phyloP scores from a whole-genome alignment of 2,329 filamentous ascomycete species.

The Aspergillus fumigatus region DNA sequence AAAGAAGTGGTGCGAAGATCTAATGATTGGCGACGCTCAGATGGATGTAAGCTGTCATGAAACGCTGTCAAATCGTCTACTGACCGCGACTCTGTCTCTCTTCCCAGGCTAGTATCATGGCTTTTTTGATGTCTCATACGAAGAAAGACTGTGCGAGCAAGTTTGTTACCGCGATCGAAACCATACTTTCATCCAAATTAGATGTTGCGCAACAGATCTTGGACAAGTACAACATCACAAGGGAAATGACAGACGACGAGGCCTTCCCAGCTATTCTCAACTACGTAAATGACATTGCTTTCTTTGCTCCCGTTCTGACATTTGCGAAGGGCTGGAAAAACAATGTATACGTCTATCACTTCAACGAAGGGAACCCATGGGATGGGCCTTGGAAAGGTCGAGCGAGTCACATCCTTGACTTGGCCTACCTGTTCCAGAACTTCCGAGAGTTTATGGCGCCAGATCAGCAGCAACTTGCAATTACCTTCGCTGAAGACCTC shows the following conservation, averaged over 20 bases:
- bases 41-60: constrained; percentile 38
- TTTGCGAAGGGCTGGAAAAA: constrained; percentile 37
- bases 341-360: constrained; percentile 39
- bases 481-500: constrained; percentile 34
- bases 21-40: constrained; percentile 47
- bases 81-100: constrained; percentile 1
- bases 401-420: constrained; percentile 44
- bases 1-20: constrained; percentile 42
- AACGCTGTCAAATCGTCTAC: neutral
- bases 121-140: constrained; percentile 23
- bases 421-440: constrained; percentile 45
- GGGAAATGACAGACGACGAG: constrained; percentile 36
- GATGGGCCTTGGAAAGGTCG: constrained; percentile 39
- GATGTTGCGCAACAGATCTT: constrained; percentile 26
- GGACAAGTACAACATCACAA: constrained; percentile 37
- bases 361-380: constrained; percentile 48
- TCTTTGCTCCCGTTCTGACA: constrained; percentile 41
- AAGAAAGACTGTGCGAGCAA: constrained; percentile 19
- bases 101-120: constrained; percentile 25
- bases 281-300: constrained; percentile 45
- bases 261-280: constrained; percentile 40
- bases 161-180: constrained; percentile 18
- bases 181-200: constrained; percentile 20
- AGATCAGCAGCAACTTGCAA: constrained; percentile 28
- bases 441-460: constrained; percentile 37